Evolutionary conservation across 805 yeast genomes (phyloP), one percentile per base, ranked within the genome.

Genomic region (Wickerhamia fluorescens): DNA sequence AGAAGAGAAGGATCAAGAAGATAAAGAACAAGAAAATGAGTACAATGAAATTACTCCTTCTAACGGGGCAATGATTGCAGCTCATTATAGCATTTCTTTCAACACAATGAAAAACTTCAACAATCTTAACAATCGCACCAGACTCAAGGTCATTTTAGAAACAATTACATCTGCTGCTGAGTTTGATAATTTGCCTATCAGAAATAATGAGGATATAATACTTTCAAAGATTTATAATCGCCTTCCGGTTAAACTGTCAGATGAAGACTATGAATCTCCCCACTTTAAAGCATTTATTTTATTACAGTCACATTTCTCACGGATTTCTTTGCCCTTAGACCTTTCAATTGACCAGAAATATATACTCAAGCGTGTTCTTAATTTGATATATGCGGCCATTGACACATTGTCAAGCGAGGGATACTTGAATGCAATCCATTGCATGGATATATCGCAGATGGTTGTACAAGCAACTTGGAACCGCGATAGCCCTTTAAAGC

Each of bases 361-460:
- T 1, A 66, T 87, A 2, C 50, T 88, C 9, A 55, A 61, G 13
- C 66, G 56, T 24, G 52, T 73, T 0, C 35, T 79, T 26, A 62
- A 60, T 3, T 45, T 87, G 13, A 53, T 84, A 6, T 67, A 76
- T 40, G 84, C 89, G 0, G 58, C 75, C 26, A 77, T 84, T 12
- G 96, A 92, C 50, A 57, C 79, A 1, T 57, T 87, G 21, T 77
- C 95, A 0, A 73, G 85, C 40, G 86, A 86, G 35, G 96, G 96
- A 0, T 63, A 70, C 40, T 56, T 88, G 44, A 81, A 76, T 49
- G 87, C 94, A 0, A 66, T 85, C 40, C 67, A 71, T 25, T 89
- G 85, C 0, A 83, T 92, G 83, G 96, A 92, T 48, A 49, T 87
- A 29, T 70, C 82, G 2, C 98, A 92, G 49, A 83, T 86, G 94